A percentile compares a stretch with the other conserved stretches of the same genome.
phyloP scores from a whole-genome alignment of 108 stramenopile genomes.

The Skeletonema menzelii region DNA sequence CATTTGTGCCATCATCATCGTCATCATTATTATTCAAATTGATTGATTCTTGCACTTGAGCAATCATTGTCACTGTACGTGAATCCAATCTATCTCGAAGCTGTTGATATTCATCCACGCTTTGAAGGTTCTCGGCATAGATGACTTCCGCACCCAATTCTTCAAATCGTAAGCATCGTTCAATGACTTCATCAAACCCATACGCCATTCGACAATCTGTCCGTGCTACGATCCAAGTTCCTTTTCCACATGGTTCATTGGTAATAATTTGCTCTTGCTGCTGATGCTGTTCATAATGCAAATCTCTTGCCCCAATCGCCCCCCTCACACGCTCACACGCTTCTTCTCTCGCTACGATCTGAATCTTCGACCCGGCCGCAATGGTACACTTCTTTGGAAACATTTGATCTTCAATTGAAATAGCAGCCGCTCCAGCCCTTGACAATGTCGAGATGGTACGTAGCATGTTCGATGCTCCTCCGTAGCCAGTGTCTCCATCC shows the following conservation, averaged over 20 bases:
- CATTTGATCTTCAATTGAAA: conserved; percentile 64
- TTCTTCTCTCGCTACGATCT: conserved; percentile 34
- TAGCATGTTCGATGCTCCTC: conserved; percentile 57
- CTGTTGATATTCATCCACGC: conserved; percentile 44
- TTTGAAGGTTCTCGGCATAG: conserved; percentile 62
- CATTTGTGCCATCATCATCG: neutral
- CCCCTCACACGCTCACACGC: conserved; percentile 36
- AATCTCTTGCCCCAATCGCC: conserved; percentile 49
- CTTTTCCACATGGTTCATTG: neutral
- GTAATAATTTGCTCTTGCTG: neutral
- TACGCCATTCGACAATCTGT: conserved; percentile 61
- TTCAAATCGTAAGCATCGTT: conserved; percentile 57
- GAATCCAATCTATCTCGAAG: conserved; percentile 33
- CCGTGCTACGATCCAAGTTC: conserved; percentile 49
- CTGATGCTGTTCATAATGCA: neutral
- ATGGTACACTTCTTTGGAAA: conserved; percentile 67
- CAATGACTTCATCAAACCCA: conserved; percentile 56
- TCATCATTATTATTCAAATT: neutral
- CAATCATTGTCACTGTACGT: conserved; percentile 49
- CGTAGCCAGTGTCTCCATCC: conserved; percentile 68
- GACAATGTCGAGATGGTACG: conserved; percentile 52
- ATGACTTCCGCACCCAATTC: conserved; percentile 59
- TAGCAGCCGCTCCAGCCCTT: conserved; percentile 50
- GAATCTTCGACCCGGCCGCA: conserved; percentile 41
- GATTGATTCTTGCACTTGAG: conserved; percentile 51